Conservation (phyloP, 345 rosid genomes). For the Carallia brachiata region DNA sequence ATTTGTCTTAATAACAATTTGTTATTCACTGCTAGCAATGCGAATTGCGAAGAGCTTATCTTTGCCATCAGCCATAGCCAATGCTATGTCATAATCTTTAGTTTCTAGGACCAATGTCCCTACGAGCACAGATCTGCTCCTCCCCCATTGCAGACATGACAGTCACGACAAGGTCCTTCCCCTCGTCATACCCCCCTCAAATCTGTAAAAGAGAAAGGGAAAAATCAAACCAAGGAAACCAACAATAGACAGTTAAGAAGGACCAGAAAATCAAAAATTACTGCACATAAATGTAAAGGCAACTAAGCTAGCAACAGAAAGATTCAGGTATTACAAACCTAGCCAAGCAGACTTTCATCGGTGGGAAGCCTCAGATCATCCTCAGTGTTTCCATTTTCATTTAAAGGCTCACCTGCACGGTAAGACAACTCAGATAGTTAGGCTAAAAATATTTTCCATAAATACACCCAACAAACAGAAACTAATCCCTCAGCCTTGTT, state of each 20-base stretch:
- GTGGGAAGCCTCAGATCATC: slow-evolving; percentile 24
- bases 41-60: slow-evolving; percentile 3
- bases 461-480: background rate
- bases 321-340: background rate
- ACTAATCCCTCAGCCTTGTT: background rate
- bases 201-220: slow-evolving; percentile 33
- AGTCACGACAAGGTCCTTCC: slow-evolving; percentile 70
- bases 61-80: slow-evolving; percentile 23
- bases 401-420: slow-evolving; percentile 15
- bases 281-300: background rate
- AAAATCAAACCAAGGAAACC: background rate
- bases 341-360: slow-evolving; percentile 17
- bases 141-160: slow-evolving; percentile 94
- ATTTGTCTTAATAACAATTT: slow-evolving; percentile 16
- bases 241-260: background rate
- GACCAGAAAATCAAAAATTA: background rate
- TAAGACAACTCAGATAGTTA: slow-evolving; percentile 4
- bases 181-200: slow-evolving; percentile 68
- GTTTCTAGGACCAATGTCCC: slow-evolving; percentile 75
- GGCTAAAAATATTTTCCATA: background rate
- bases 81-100: slow-evolving; percentile 33
- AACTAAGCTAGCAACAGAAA: background rate
- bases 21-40: slow-evolving; percentile 17
- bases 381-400: slow-evolving; percentile 19
- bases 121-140: slow-evolving; percentile 83